Percentiles rank a stretch among this genome's conserved stretches.
phyloP scores from a whole-genome alignment of 2,329 filamentous ascomycete genomes.

The Penicillium paneum region DNA sequence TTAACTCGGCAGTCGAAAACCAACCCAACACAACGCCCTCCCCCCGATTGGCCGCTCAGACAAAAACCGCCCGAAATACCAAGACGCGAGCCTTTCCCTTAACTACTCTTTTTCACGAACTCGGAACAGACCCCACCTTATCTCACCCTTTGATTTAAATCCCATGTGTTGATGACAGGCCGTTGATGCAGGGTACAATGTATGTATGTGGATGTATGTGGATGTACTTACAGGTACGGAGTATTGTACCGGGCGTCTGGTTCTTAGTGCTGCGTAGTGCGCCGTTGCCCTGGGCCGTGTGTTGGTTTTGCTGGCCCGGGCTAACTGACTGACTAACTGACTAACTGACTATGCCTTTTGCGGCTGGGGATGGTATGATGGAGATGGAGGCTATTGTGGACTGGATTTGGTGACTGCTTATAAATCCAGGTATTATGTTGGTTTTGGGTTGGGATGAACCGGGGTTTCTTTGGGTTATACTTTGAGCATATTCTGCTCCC shows the following conservation, averaged over 20 bases:
- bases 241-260: neutral
- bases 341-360: neutral
- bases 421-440: neutral
- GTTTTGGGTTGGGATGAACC: neutral
- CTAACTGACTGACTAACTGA: neutral
- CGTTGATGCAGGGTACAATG: neutral
- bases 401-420: neutral
- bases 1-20: neutral
- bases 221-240: neutral
- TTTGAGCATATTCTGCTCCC: neutral
- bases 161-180: neutral
- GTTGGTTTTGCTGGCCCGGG: too few species aligned
- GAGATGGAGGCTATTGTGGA: neutral
- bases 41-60: conserved; percentile 10
- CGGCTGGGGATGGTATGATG: neutral
- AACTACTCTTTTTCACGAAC: conserved; percentile 19
- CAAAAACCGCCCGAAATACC: conserved; percentile 6
- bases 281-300: neutral
- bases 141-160: neutral
- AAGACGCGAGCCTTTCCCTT: conserved; percentile 25
- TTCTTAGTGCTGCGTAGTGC: neutral
- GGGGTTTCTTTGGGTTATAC: neutral
- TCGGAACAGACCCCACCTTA: neutral
- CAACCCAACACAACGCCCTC: neutral
- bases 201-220: too few species aligned